phyloP scores from a whole-genome alignment of 1,284 basidiomycete genomes.

The Pterulicium gracile region DNA sequence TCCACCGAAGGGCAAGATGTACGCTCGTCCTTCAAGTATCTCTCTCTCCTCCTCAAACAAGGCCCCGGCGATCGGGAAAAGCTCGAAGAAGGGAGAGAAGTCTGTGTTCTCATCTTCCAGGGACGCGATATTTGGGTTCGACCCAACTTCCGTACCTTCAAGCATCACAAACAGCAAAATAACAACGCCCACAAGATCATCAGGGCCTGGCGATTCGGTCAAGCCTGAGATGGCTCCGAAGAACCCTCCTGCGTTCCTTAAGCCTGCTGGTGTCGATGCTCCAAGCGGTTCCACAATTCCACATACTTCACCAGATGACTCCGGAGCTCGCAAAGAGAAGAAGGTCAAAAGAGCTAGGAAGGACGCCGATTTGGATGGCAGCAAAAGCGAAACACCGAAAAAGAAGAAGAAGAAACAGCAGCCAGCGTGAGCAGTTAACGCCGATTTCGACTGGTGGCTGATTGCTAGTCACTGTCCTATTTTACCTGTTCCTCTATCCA shows the following conservation, averaged over 20 bases:
- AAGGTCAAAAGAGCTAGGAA: neutral
- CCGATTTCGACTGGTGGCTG: too few relatives aligned
- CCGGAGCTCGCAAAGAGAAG: neutral
- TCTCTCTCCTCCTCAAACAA: neutral
- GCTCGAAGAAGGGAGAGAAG: neutral
- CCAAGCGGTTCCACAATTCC: neutral
- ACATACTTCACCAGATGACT: too few relatives aligned
- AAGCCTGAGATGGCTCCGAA: too few relatives aligned
- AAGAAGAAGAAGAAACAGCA: conserved; percentile 1
- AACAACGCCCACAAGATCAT: too few relatives aligned
- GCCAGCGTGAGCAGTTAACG: too few relatives aligned
- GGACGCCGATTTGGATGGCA: neutral
- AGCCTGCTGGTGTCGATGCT: neutral
- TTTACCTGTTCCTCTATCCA: too few relatives aligned
- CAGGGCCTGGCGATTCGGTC: too few relatives aligned
- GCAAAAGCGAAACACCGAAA: neutral
- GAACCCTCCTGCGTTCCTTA: neutral
- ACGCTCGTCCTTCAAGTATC: conserved; percentile 1
- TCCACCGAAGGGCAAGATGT: neutral
- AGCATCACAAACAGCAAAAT: too few relatives aligned
- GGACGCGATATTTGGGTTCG: neutral
- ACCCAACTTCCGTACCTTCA: too few relatives aligned
- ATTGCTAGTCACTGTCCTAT: too few relatives aligned
- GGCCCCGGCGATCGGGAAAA: neutral
- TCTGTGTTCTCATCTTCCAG: neutral